phyloP scores from a whole-genome alignment of 106 monocot genomes.

The Narthecium ossifragum region DNA sequence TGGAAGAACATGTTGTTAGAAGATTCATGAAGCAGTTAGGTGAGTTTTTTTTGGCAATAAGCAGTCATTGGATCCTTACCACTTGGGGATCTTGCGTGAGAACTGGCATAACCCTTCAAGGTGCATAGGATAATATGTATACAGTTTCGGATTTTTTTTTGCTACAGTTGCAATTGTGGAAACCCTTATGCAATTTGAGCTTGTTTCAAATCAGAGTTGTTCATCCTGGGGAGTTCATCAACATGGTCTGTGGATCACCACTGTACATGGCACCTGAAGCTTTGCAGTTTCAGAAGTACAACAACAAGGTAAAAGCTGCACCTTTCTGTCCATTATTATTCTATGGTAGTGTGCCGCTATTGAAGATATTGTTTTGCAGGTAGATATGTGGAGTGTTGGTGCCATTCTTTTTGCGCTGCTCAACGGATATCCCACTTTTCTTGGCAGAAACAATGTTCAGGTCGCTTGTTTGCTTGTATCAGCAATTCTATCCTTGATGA shows the following conservation, averaged over 20 bases:
- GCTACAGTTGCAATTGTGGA: too few species aligned
- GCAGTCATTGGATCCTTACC: too few species aligned
- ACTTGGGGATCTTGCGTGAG: too few species aligned
- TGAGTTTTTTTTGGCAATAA: too few species aligned
- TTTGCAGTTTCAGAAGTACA: conserved; percentile 58
- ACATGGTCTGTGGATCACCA: conserved; percentile 47
- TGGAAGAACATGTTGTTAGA: conserved; percentile 29
- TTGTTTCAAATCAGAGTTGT: conserved; percentile 30
- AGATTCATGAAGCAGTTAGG: conserved; percentile 57
- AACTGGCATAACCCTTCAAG: too few species aligned
- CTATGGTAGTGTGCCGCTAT: neutral
- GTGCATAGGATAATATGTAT: too few species aligned
- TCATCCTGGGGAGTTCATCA: conserved; percentile 41
- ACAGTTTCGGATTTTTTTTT: too few species aligned
- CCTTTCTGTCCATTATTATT: neutral
- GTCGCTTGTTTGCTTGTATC: conserved; percentile 12
- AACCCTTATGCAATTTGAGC: neutral
- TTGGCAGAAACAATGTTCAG: conserved; percentile 57
- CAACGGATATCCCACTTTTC: conserved; percentile 55
- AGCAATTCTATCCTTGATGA: neutral
- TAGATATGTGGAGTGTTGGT: conserved; percentile 69
- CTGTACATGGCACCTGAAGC: conserved; percentile 71
- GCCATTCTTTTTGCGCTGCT: conserved; percentile 60
- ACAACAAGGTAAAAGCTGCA: conserved; percentile 30
- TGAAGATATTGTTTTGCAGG: conserved; percentile 7